Evolutionary conservation across 805 yeast genomes (phyloP).

Genomic region (Alloascoidea africana): DNA sequence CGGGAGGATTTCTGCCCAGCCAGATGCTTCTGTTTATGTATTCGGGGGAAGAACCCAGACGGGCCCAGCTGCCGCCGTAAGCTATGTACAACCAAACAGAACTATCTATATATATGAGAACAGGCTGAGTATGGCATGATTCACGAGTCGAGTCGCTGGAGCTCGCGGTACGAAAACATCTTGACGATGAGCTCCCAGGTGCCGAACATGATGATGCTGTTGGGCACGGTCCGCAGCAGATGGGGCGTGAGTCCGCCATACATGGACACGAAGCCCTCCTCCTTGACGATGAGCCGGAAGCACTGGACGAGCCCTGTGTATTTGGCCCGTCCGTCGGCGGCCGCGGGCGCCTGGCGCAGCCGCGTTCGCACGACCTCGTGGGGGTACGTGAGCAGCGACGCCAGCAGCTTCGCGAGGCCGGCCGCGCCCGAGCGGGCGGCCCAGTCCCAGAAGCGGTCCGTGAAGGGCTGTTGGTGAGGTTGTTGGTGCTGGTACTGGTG

Average conservation of each 20-base stretch:
- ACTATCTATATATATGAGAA: too few relatives aligned
- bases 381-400: conserved; percentile 87
- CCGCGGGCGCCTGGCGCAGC: conserved; percentile 83
- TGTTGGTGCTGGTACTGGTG: conserved; percentile 17
- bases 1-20: conserved; percentile 10
- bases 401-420: conserved; percentile 88
- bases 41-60: conserved; percentile 23
- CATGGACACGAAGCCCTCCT: conserved; percentile 87
- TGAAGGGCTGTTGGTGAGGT: conserved; percentile 13
- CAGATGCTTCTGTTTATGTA: conserved; percentile 28
- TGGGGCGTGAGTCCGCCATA: conserved; percentile 98
- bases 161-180: too few relatives aligned
- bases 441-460: conserved; percentile 76
- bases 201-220: conserved; percentile 96
- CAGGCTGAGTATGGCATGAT: too few relatives aligned
- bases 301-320: conserved; percentile 85
- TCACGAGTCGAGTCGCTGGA: too few relatives aligned
- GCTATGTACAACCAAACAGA: too few relatives aligned
- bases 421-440: conserved; percentile 94
- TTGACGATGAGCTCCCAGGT: conserved; percentile 85
- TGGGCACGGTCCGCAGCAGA: conserved; percentile 91
- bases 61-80: not conserved
- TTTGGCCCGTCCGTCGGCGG: conserved; percentile 60
- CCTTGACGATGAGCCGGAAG: conserved; percentile 69
- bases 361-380: conserved; percentile 96